Conservation (phyloP, 257 asterid species). For the Nicotiana sylvestris region DNA sequence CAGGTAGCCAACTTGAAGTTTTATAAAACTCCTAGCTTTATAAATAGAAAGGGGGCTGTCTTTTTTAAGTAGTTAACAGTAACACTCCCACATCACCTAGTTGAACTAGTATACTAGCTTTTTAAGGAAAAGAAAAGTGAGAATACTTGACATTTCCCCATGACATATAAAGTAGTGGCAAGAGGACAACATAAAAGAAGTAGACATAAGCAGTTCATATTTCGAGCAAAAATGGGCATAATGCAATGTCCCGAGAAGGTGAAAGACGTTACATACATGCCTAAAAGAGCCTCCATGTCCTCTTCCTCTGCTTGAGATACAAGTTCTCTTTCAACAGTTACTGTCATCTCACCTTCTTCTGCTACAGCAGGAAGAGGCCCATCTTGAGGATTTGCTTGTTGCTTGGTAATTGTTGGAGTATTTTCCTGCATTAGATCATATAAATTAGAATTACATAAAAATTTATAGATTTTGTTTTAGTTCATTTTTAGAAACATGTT, state of each 20-base stretch:
- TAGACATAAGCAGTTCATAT: background rate
- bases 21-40: background rate
- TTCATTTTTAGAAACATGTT: background rate
- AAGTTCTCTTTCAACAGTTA: slow-evolving; percentile 94
- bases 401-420: slow-evolving; percentile 53
- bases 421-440: slow-evolving; percentile 55
- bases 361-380: slow-evolving; percentile 31
- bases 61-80: background rate
- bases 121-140: background rate
- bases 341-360: slow-evolving; percentile 64
- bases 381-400: slow-evolving; percentile 43
- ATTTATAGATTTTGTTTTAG: background rate
- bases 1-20: background rate
- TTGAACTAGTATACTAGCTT: background rate
- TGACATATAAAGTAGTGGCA: background rate
- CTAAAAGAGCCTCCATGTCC: slow-evolving; percentile 99
- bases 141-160: background rate
- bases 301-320: slow-evolving; percentile 98
- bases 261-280: slow-evolving; percentile 64
- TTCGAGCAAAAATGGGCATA: background rate
- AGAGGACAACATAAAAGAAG: background rate
- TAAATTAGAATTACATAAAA: slow-evolving; percentile 11
- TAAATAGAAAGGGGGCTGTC: background rate
- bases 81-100: background rate
- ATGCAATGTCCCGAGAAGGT: slow-evolving; percentile 7